Percentiles rank a stretch among this genome's conserved stretches.
Conservation (phyloP, 345 rosid species). For the Anastatica hierochuntica region DNA sequence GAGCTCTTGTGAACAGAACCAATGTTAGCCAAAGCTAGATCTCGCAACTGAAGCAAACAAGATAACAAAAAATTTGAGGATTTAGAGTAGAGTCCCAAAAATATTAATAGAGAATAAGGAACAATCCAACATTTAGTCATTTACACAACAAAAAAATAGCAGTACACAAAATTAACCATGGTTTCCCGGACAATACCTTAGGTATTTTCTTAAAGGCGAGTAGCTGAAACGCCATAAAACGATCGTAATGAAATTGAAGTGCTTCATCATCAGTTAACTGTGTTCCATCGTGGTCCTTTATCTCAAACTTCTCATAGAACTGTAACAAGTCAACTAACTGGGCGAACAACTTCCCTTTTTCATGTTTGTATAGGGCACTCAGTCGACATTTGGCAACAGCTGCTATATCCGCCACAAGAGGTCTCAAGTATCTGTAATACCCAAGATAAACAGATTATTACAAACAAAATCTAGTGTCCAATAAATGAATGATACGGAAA, state of each 20-base stretch:
- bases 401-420: conserved; percentile 95
- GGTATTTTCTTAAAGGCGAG: conserved; percentile 86
- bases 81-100: neutral
- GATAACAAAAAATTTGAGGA: conserved; percentile 2
- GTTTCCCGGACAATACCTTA: conserved; percentile 42
- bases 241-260: conserved; percentile 80
- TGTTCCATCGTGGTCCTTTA: conserved; percentile 91
- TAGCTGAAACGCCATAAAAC: conserved; percentile 79
- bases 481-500: neutral
- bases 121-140: too few relatives aligned
- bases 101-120: conserved; percentile 12
- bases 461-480: neutral
- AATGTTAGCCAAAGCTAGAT: conserved; percentile 76
- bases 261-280: conserved; percentile 93
- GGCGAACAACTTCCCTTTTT: conserved; percentile 83
- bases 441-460: conserved; percentile 11
- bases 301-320: conserved; percentile 96
- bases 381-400: conserved; percentile 91
- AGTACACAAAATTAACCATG: neutral
- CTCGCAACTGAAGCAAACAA: conserved; percentile 52
- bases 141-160: neutral
- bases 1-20: conserved; percentile 79
- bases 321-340: conserved; percentile 93
- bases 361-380: conserved; percentile 77
- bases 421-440: conserved; percentile 71